Conservation (phyloP, 768 basidiomycete genomes). For the Tubosaeta sp. region DNA sequence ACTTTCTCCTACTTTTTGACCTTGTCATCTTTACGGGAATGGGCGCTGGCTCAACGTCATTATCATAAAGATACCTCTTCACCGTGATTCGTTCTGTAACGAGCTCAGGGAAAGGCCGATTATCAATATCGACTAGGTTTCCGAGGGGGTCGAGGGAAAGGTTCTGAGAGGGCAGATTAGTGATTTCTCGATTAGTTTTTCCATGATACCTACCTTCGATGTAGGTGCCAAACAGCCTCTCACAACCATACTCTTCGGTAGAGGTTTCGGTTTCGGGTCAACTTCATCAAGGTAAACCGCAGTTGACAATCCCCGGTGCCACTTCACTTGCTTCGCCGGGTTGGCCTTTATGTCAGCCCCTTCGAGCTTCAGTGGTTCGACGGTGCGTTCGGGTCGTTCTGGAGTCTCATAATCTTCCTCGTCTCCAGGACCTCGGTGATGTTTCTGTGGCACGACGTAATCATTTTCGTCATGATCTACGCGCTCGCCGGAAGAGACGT, state of each 20-base stretch:
- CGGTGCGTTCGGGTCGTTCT: conserved; percentile 36
- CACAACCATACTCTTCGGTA: conserved; percentile 38
- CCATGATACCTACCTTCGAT: conserved; percentile 52
- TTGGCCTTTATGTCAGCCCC: conserved; percentile 29
- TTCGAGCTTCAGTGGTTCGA: conserved; percentile 38
- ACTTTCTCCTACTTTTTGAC: conserved; percentile 49
- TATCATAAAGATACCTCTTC: conserved; percentile 79
- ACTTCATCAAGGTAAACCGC: conserved; percentile 61
- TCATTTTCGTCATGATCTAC: conserved; percentile 25
- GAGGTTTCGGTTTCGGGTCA: conserved; percentile 44
- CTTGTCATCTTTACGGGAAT: conserved; percentile 48
- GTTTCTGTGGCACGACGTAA: conserved; percentile 30
- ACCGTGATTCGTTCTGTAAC: conserved; percentile 63
- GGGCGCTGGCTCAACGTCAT: conserved; percentile 45
- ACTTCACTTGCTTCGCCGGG: conserved; percentile 62
- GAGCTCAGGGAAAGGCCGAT: conserved; percentile 50
- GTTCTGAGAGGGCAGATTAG: conserved; percentile 37
- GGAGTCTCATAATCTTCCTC: conserved; percentile 79
- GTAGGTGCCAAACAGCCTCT: conserved; percentile 68
- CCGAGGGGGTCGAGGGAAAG: conserved; percentile 66
- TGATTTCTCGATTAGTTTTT: neutral
- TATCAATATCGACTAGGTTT: conserved; percentile 56
- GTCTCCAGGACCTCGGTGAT: conserved; percentile 70
- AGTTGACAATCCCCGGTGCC: conserved; percentile 67
- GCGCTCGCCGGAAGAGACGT: neutral